These are phyloP conservation scores for Globisporangium carolinianum DNA, from an alignment of 352 stramenopile species.

Conservation along the genomic window DNA sequence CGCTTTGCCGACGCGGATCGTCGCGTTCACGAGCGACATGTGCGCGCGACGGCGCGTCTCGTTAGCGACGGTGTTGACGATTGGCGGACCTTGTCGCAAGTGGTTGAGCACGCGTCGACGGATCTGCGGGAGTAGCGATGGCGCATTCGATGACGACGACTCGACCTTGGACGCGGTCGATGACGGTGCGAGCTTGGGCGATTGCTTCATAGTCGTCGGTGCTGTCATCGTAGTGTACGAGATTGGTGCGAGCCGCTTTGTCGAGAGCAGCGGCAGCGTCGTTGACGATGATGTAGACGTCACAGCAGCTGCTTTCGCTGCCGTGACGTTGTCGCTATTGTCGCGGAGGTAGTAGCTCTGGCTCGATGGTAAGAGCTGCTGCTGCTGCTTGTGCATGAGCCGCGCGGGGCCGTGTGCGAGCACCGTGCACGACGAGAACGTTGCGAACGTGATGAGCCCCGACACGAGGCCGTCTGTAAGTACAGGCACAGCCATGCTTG, in stretches of 20 bases:
- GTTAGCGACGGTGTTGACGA: constrained; percentile 47
- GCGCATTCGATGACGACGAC: too few relatives aligned
- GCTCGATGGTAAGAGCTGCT: neutral
- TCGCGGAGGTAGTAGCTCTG: neutral
- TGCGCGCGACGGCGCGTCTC: constrained; percentile 51
- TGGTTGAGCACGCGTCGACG: constrained; percentile 38
- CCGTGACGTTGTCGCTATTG: neutral
- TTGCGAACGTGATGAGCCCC: constrained; percentile 42
- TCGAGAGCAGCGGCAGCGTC: constrained; percentile 23
- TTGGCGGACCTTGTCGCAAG: constrained; percentile 26
- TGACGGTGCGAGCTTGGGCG: neutral
- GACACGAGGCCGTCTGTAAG: constrained; percentile 26
- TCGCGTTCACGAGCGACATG: constrained; percentile 40
- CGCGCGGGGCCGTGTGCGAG: constrained; percentile 21
- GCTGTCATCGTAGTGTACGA: neutral
- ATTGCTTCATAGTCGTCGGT: neutral
- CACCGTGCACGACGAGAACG: constrained; percentile 35
- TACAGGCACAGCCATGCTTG: constrained; percentile 19
- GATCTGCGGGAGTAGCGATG: constrained; percentile 16
- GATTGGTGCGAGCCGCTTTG: constrained; percentile 14
- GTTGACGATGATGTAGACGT: constrained; percentile 1
- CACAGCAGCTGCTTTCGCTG: constrained; percentile 3
- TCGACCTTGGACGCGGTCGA: too few relatives aligned
- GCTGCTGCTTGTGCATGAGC: constrained; percentile 7
- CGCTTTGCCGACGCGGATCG: constrained; percentile 74